Evolutionary conservation across 345 rosid genomes (phyloP), one percentile per base, ranked within the genome.

Genomic region (Laguncularia racemosa): DNA sequence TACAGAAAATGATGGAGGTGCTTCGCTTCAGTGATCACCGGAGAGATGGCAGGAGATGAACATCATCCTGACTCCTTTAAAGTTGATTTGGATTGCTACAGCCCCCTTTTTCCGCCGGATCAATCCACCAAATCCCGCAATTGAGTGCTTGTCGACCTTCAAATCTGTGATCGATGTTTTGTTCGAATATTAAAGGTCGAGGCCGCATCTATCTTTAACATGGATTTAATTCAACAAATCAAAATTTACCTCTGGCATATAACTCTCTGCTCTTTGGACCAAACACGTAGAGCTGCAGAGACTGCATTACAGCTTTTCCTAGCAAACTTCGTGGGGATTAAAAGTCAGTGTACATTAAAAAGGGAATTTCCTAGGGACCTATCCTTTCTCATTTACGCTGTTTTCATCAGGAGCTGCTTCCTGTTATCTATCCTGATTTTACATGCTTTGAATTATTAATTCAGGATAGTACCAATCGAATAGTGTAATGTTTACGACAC

Each of bases 41-140:
- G 85, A 70, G 67, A 81, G 82, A 63, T 81, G 86, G 53, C 78
- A 75, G 43, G 83, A 72, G 57, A 72, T 71, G 64, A 70, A 81
- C 40, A 73, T 71, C 75, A 78, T 75, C 51, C 18, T 48, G 52
- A 78, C 68, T 43, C 86, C 83, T 66, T 71, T 69, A 65, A 67
- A 81, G 43, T 59, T 66, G 51, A 81, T 71, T 44, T 59, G 61
- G 20, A 81, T 71, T 2, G 81, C 83, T 1, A 76, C 86, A 0
- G 86, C 78, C 3, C 83, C 86, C 60, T 81, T 78, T 52, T 68
- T 76, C 65, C 81, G 71, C 49, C 77, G 47, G 14, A 62, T 66
- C 18, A 81, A 60, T 38, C 86, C 79, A 56, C 86, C 86, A 26
- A 58, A 50, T 0, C 83, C 83, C 7, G 79, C 81, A 4, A 69